These are phyloP conservation scores for Monosporascus sp. DNA, from an alignment of 2,329 filamentous ascomycete species.

Conservation along the genomic window DNA sequence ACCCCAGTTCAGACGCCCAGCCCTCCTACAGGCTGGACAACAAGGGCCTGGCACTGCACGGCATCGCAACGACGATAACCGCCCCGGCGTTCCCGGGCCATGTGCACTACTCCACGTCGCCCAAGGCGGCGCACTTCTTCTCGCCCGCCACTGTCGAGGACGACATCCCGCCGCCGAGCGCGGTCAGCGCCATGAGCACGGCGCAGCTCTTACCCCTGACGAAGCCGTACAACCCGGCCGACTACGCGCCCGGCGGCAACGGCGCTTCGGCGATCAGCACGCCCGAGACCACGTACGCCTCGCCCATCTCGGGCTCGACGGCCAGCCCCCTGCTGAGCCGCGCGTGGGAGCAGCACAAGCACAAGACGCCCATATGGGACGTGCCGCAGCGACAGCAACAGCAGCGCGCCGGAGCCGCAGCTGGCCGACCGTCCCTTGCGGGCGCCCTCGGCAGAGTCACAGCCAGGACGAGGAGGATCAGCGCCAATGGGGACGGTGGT, in stretches of 20 bases:
- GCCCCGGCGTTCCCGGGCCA: constrained; percentile 20
- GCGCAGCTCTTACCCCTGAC: constrained; percentile 22
- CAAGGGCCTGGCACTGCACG: constrained; percentile 14
- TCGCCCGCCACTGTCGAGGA: constrained; percentile 16
- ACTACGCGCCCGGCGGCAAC: constrained; percentile 18
- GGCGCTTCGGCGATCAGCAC: constrained; percentile 8
- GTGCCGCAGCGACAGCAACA: constrained; percentile 8
- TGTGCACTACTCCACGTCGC: constrained; percentile 25
- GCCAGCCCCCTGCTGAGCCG: constrained; percentile 23
- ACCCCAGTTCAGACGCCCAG: constrained; percentile 1
- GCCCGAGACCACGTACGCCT: constrained; percentile 14
- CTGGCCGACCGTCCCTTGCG: background rate
- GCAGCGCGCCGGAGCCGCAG: constrained; percentile 7
- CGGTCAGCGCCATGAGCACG: constrained; percentile 24
- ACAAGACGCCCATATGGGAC: constrained; percentile 18
- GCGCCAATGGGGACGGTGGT: constrained; percentile 11
- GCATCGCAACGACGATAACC: constrained; percentile 19
- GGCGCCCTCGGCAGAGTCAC: constrained; percentile 11
- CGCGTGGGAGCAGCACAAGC: constrained; percentile 19
- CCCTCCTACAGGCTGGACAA: constrained; percentile 7
- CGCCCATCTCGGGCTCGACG: constrained; percentile 23
- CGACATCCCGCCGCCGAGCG: constrained; percentile 22
- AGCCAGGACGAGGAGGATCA: constrained; percentile 14
- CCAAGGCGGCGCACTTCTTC: constrained; percentile 20
- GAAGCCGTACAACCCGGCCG: constrained; percentile 25